A percentile compares a stretch with the other conserved stretches of the same genome.
These are phyloP conservation scores for Ogataea hybrid DNA, from an alignment of 1,139 yeast species.

Conservation along the genomic window DNA sequence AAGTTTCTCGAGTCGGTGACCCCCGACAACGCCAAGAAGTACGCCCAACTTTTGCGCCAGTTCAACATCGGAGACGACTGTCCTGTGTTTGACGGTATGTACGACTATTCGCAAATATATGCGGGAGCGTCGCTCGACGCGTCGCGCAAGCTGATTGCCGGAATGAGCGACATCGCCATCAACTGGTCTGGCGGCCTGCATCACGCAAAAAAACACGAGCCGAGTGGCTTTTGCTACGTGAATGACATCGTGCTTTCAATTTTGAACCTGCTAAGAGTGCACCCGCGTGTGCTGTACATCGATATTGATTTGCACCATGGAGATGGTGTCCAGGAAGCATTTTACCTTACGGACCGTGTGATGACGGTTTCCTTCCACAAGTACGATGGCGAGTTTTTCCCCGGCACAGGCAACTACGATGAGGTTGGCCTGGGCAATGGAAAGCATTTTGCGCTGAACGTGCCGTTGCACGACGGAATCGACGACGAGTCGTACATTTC, in stretches of 20 bases:
- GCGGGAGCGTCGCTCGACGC: slow-evolving; percentile 99
- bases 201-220: slow-evolving; percentile 95
- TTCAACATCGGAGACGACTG: slow-evolving; percentile 98
- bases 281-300: slow-evolving; percentile 91
- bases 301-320: slow-evolving; percentile 98
- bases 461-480: slow-evolving; percentile 89
- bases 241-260: slow-evolving; percentile 90
- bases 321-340: slow-evolving; percentile 98
- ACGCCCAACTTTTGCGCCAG: slow-evolving; percentile 37
- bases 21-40: slow-evolving; percentile 65
- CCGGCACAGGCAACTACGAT: slow-evolving; percentile 91
- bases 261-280: slow-evolving; percentile 82
- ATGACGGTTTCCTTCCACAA: slow-evolving; percentile 98
- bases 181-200: slow-evolving; percentile 98
- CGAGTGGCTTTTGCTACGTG: slow-evolving; percentile 93
- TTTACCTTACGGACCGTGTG: slow-evolving; percentile 92
- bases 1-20: slow-evolving; percentile 77
- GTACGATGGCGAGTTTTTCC: slow-evolving; percentile 88
- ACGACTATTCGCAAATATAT: slow-evolving; percentile 89
- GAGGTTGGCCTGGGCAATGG: slow-evolving; percentile 92
- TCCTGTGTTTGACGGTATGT: slow-evolving; percentile 94
- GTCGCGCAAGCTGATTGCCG: slow-evolving; percentile 87
- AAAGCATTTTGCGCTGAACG: slow-evolving; percentile 80
- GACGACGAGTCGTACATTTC: slow-evolving; percentile 73
- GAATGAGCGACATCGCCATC: slow-evolving; percentile 93